Evolutionary conservation across 495 filamentous ascomycete genomes (phyloP).

Genomic region (Penicillium alfredii): DNA sequence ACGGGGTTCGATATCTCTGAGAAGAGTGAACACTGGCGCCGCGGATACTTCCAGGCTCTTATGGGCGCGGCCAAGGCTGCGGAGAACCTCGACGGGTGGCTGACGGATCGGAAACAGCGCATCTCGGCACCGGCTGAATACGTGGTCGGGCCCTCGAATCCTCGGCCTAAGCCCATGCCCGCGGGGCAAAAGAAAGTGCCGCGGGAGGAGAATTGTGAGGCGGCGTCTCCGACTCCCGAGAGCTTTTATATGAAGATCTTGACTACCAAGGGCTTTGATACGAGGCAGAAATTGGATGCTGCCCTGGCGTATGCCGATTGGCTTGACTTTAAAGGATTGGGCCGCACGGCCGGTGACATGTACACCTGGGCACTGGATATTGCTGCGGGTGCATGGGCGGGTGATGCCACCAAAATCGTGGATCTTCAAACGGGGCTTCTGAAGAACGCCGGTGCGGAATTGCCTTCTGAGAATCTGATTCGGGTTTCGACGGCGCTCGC

Average conservation of each 20-base stretch:
- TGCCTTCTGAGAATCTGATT: slow-evolving; percentile 66
- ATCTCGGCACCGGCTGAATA: slow-evolving; percentile 61
- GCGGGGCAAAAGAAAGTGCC: slow-evolving; percentile 51
- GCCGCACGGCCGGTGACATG: slow-evolving; percentile 57
- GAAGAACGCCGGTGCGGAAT: slow-evolving; percentile 40
- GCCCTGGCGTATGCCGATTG: slow-evolving; percentile 76
- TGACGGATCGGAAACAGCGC: slow-evolving; percentile 58
- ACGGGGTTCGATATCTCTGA: slow-evolving; percentile 62
- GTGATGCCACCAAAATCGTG: slow-evolving; percentile 43
- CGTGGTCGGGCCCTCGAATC: slow-evolving; percentile 77
- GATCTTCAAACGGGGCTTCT: slow-evolving; percentile 58
- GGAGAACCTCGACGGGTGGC: slow-evolving; percentile 73
- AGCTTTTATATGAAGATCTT: slow-evolving; percentile 72
- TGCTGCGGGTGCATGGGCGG: slow-evolving; percentile 46
- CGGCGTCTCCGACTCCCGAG: slow-evolving; percentile 58
- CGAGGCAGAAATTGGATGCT: slow-evolving; percentile 68
- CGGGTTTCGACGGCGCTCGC: slow-evolving; percentile 69
- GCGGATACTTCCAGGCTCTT: slow-evolving; percentile 74
- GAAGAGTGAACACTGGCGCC: slow-evolving; percentile 74
- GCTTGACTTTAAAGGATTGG: slow-evolving; percentile 67
- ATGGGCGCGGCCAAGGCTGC: slow-evolving; percentile 70
- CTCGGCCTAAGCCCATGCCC: slow-evolving; percentile 65
- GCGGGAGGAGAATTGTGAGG: slow-evolving; percentile 64
- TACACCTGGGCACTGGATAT: slow-evolving; percentile 68
- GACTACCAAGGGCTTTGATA: slow-evolving; percentile 67